These are phyloP conservation scores for Hondaea fermentalgiana DNA, from an alignment of 108 stramenopile genomes.

Conservation along the genomic window DNA sequence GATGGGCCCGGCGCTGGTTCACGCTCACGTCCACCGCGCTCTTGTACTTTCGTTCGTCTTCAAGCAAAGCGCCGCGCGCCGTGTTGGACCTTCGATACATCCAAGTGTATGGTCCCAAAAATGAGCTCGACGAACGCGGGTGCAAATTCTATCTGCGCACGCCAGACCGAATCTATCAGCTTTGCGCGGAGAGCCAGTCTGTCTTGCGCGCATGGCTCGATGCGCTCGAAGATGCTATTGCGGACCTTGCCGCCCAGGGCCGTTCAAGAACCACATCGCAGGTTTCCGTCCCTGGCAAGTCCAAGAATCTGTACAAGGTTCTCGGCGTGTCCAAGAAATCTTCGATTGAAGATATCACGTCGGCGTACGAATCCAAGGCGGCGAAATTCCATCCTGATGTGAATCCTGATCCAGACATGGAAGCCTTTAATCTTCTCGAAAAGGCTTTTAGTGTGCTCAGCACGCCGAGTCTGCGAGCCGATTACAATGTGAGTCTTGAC, in stretches of 20 bases:
- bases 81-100: not conserved
- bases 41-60: not conserved
- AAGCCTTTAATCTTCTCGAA: not conserved
- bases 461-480: not conserved
- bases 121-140: not conserved
- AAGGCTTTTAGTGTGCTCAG: not conserved
- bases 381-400: not conserved
- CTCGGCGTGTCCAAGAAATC: not conserved
- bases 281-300: not conserved
- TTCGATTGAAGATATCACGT: not conserved
- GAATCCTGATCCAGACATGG: not conserved
- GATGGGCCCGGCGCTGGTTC: slow-evolving; percentile 1
- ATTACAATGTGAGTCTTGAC: not conserved
- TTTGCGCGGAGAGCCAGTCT: not conserved
- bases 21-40: not conserved
- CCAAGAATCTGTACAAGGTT: not conserved
- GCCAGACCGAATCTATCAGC: not conserved
- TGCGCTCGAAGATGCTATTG: not conserved
- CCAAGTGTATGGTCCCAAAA: not conserved
- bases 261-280: not conserved
- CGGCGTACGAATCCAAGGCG: not conserved
- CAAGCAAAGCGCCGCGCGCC: not conserved
- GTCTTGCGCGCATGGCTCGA: not conserved
- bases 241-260: not conserved
- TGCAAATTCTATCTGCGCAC: not conserved